Percentiles rank a stretch among this genome's conserved stretches.
Evolutionary conservation across 305 asterid genomes (phyloP).

Genomic region (Plantago rigida): DNA sequence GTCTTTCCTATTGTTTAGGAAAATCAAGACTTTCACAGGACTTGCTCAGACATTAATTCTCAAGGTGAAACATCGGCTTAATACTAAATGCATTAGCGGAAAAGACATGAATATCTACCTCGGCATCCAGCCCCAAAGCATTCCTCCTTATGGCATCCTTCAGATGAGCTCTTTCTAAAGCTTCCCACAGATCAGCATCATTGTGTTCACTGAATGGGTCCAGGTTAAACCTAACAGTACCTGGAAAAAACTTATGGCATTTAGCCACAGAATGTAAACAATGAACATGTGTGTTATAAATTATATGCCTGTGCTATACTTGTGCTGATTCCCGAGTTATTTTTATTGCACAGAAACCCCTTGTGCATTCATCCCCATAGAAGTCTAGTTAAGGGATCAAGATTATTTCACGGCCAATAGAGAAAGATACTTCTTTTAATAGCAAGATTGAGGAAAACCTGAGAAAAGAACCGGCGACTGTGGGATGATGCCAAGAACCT

Average conservation of each 20-base stretch:
- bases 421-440: neutral
- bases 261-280: conserved; percentile 4
- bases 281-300: neutral
- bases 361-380: too few species aligned
- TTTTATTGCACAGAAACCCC: too few species aligned
- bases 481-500: conserved; percentile 80
- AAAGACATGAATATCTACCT: conserved; percentile 43
- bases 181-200: conserved; percentile 94
- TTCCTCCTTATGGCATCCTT: conserved; percentile 83
- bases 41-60: too few species aligned
- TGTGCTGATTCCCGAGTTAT: too few species aligned
- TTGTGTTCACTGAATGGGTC: conserved; percentile 92
- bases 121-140: conserved; percentile 72
- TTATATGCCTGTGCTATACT: too few species aligned
- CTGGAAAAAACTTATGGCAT: conserved; percentile 33
- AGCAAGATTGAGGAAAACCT: conserved; percentile 37
- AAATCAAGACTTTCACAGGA: too few species aligned
- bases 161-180: conserved; percentile 85
- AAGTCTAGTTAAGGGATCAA: neutral
- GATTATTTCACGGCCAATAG: neutral
- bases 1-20: too few species aligned
- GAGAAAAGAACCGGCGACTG: conserved; percentile 92
- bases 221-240: conserved; percentile 86
- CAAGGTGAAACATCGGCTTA: neutral
- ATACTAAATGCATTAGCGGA: conserved; percentile 11